A percentile compares a stretch with the other conserved stretches of the same genome.
These are phyloP conservation scores for Metroxylon sagu DNA, from an alignment of 176 grass and related monocot species.

Conservation along the genomic window DNA sequence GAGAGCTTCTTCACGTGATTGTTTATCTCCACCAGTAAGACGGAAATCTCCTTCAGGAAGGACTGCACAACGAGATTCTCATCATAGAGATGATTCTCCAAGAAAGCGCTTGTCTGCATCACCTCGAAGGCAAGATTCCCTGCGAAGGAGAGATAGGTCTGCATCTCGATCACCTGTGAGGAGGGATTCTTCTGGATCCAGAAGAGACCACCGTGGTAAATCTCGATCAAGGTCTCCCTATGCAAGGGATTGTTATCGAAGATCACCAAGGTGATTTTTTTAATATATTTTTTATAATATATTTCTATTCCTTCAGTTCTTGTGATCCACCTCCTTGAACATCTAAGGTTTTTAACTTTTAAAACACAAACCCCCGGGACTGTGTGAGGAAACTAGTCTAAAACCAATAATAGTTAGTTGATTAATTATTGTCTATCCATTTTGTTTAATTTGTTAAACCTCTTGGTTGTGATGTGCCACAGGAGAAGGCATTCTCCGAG, in stretches of 20 bases:
- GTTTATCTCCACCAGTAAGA: slow-evolving; percentile 38
- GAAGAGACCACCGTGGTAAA: slow-evolving; percentile 43
- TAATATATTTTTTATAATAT: neutral
- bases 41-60: slow-evolving; percentile 26
- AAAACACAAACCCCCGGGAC: too few species aligned
- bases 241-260: slow-evolving; percentile 36
- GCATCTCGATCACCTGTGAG: slow-evolving; percentile 58
- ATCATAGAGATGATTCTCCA: slow-evolving; percentile 14
- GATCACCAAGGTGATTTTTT: slow-evolving; percentile 52
- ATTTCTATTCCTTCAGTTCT: too few species aligned
- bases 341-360: too few species aligned
- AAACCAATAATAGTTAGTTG: too few species aligned
- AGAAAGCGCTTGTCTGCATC: slow-evolving; percentile 11
- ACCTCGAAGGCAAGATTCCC: slow-evolving; percentile 32
- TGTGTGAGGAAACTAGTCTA: too few species aligned
- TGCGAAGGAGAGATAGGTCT: slow-evolving; percentile 43
- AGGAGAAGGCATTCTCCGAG: slow-evolving; percentile 52
- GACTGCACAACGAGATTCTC: slow-evolving; percentile 5
- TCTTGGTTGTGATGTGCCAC: slow-evolving; percentile 18
- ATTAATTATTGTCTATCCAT: neutral
- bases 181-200: slow-evolving; percentile 43
- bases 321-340: too few species aligned
- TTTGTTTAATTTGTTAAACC: slow-evolving; percentile 5
- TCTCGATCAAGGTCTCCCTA: slow-evolving; percentile 64
- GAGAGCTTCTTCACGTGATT: slow-evolving; percentile 40